Evolutionary conservation across 1,139 yeast genomes (phyloP), one percentile per base, ranked within the genome.

Genomic region (Saccharomyces hybrid): DNA sequence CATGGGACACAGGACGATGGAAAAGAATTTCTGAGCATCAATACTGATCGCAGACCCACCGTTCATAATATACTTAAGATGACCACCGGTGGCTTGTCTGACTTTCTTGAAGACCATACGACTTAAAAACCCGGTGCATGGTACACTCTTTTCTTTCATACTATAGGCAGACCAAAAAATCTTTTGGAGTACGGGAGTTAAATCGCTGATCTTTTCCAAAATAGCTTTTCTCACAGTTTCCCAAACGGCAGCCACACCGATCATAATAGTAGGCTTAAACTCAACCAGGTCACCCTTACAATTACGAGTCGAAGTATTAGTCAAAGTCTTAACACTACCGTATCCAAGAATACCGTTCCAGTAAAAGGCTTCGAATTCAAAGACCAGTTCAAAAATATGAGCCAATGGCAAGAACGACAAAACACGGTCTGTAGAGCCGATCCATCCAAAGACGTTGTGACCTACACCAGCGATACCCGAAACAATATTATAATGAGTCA

Each of bases 211-310:
- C 74, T 90, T 91, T 54, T 82, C 80, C 59, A 88, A 63, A 56
- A 93, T 87, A 55, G 99, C 99, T 76, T 93, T 93, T 73, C 95
- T 85, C 58, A 93, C 89, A 31, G 86, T 80, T 76, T 93, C 99
- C 97, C 97, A 95, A 54, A 93, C 98, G 2, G 99, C 97, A 16
- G 99, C 97, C 55, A 95, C 99, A 70, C 97, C 99, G 61, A 90
- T 97, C 97, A 93, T 88, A 62, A 93, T 75, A 9, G 97, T 87
- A 58, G 99, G 99, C 70, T 82, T 79, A 73, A 89, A 88, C 68
- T 87, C 90, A 57, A 80, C 80, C 75, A 93, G 81, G 71, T 93
- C 99, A 64, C 97, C 93, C 57, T 80, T 75, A 75, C 96, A 90
- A 75, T 95, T 87, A 68, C 82, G 84, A 68, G 88, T 83, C 4